These are phyloP conservation scores for Cladorrhinum samala DNA, from an alignment of 495 filamentous ascomycete genomes.

Conservation along the genomic window DNA sequence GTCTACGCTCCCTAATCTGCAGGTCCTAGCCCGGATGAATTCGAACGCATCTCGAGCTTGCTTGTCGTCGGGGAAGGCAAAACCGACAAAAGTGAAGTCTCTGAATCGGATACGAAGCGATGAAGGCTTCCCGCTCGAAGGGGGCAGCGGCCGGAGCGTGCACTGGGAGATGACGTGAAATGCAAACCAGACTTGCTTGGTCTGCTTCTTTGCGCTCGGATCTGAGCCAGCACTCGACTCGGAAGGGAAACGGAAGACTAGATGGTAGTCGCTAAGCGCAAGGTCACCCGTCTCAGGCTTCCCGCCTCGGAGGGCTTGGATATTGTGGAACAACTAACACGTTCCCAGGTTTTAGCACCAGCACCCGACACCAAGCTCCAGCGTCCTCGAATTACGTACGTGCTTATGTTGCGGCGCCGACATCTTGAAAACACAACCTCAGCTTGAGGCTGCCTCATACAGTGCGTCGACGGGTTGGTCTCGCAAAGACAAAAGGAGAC, in stretches of 20 bases:
- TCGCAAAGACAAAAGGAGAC: background rate
- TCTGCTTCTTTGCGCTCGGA: constrained; percentile 36
- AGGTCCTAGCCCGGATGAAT: constrained; percentile 74
- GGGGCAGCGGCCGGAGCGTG: constrained; percentile 62
- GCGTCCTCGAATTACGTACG: constrained; percentile 13
- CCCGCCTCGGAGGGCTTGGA: constrained; percentile 40
- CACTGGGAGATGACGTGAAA: constrained; percentile 84
- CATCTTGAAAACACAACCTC: constrained; percentile 14
- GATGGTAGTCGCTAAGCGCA: constrained; percentile 37
- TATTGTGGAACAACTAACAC: constrained; percentile 29
- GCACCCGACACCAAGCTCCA: background rate
- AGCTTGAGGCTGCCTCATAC: background rate
- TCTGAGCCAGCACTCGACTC: constrained; percentile 22
- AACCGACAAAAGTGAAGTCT: constrained; percentile 87
- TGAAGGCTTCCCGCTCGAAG: constrained; percentile 63
- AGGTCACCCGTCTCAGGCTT: constrained; percentile 38
- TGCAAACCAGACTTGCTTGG: constrained; percentile 79
- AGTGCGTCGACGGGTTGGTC: background rate
- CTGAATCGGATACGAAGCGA: constrained; percentile 84
- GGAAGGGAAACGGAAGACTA: constrained; percentile 33
- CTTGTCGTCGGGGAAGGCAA: constrained; percentile 73
- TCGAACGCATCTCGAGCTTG: constrained; percentile 84
- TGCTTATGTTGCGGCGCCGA: constrained; percentile 28
- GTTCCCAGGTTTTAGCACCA: constrained; percentile 17
- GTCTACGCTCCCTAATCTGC: constrained; percentile 74